Base-by-base conservation (phyloP, 306 rosid species). In the Ochetophila trinervis region DNA sequence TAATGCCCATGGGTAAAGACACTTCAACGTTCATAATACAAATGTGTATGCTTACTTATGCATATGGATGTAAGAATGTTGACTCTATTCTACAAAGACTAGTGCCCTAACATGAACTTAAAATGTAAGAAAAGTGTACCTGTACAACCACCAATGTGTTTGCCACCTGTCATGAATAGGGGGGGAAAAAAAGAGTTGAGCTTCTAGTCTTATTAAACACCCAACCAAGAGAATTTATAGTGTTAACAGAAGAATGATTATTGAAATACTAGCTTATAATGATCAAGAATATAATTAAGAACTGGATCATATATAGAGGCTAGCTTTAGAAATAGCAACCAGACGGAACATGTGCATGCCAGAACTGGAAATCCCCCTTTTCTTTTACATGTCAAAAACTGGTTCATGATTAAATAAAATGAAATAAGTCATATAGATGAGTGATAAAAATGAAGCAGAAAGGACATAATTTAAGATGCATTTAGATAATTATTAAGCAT, bases 121-220 rank as follows among this genome's bases (percentile, higher is more conserved):
- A 23, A 66, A 15, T 42, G 47, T 11, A 56, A 27, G 63, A 65
- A 42, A 62, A 40, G 11, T 20, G 27, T 81, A 93, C 99, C 97
- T 81, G 97, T 77, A 84, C 96, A 93, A 45, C 99, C 99, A 9
- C 97, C 99, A 49, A 93, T 88, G 68, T 90, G 97, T 36, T 88
- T 81, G 65, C 99, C 97, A 54, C 96, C 97, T 93, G 96, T 27
- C 66, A 81, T 48, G 54, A 49, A 75, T 71, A 75, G 32, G 32
- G 32, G n/a, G n/a, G 63, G 7, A 75, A n/a, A 6, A 62, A 40
- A 35, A 47, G 13, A 50, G 53, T 52, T 62, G 30, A 72, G 85
- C 45, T 60, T 80, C 21, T 17, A 63, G 32, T 70, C 72, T 32
- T 49, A 67, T 44, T 36, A 67, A 42, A 50, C 55, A 60, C 23